Conservation (phyloP, 345 rosid species). For the Euclidium syriacum region DNA sequence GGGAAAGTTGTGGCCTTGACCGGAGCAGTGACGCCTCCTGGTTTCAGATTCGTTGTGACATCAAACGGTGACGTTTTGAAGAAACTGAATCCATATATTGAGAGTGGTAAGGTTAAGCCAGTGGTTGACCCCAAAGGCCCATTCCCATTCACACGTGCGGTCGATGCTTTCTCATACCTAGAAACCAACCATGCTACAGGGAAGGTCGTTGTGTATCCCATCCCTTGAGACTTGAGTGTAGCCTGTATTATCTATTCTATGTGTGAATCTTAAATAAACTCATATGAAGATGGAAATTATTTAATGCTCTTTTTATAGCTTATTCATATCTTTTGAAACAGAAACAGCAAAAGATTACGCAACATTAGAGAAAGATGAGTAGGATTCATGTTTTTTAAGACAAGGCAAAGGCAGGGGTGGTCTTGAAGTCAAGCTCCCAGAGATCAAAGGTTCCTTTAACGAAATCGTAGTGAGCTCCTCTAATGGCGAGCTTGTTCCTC, state of each 20-base stretch:
- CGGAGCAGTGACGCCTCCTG: conserved; percentile 87
- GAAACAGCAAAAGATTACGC: neutral
- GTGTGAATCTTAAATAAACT: conserved; percentile 16
- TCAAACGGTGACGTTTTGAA: conserved; percentile 71
- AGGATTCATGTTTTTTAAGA: neutral
- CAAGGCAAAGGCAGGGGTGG: conserved; percentile 33
- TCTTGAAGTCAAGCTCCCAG: conserved; percentile 67
- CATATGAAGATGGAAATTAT: conserved; percentile 5
- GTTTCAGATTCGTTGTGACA: conserved; percentile 89
- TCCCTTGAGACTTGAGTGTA: conserved; percentile 40
- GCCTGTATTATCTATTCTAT: neutral
- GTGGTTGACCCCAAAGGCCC: conserved; percentile 85
- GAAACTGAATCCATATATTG: conserved; percentile 78
- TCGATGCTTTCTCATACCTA: conserved; percentile 72
- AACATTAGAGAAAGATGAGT: neutral
- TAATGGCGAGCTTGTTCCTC: conserved; percentile 42
- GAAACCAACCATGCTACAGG: conserved; percentile 82
- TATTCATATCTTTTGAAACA: conserved; percentile 10
- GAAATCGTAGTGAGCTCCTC: conserved; percentile 79
- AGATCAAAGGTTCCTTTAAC: conserved; percentile 61
- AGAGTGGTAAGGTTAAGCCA: conserved; percentile 82
- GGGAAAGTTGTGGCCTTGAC: conserved; percentile 92
- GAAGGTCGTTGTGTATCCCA: conserved; percentile 70
- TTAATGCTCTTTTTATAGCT: conserved; percentile 9
- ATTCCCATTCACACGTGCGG: conserved; percentile 57